These are phyloP conservation scores for Fusarium scirpi DNA, from an alignment of 2,329 filamentous ascomycete species.

Conservation along the genomic window DNA sequence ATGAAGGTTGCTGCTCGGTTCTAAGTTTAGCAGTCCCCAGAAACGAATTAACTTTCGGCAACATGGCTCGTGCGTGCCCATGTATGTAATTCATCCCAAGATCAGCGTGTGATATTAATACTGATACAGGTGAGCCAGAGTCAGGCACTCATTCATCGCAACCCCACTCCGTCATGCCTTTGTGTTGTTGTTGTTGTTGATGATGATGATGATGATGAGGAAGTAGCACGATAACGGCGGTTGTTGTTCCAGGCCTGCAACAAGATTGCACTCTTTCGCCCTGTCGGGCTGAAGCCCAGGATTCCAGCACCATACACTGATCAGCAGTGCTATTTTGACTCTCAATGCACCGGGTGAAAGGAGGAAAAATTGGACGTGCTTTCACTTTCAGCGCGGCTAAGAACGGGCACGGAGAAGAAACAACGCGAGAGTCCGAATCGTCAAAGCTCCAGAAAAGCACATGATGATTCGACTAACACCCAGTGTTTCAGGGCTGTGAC, in stretches of 20 bases:
- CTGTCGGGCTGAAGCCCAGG: constrained; percentile 2
- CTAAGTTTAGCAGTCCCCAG: constrained; percentile 34
- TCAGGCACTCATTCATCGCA: not conserved
- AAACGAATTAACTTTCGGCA: constrained; percentile 25
- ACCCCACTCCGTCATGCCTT: not conserved
- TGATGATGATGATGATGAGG: not conserved
- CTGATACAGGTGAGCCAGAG: not conserved
- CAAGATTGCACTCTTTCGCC: constrained; percentile 10
- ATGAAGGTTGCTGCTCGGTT: constrained; percentile 22
- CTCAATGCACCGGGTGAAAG: constrained; percentile 5
- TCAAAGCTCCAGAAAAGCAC: constrained; percentile 25
- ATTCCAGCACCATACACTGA: constrained; percentile 2
- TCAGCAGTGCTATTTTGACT: constrained; percentile 1
- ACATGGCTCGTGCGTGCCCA: constrained; percentile 37
- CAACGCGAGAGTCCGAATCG: not conserved
- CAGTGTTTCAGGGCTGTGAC: constrained; percentile 43
- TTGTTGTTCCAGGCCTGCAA: constrained; percentile 36
- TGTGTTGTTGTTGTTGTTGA: not conserved
- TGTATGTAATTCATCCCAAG: constrained; percentile 8
- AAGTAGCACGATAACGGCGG: constrained; percentile 9
- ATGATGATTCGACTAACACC: constrained; percentile 25
- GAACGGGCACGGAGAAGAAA: not conserved
- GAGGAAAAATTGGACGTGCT: not conserved
- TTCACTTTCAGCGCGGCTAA: not conserved
- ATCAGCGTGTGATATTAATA: not conserved